Percentiles rank a stretch among this genome's conserved stretches.
Evolutionary conservation across 164 flowering plant species (phyloP).

Genomic region (Buxus sempervirens): DNA sequence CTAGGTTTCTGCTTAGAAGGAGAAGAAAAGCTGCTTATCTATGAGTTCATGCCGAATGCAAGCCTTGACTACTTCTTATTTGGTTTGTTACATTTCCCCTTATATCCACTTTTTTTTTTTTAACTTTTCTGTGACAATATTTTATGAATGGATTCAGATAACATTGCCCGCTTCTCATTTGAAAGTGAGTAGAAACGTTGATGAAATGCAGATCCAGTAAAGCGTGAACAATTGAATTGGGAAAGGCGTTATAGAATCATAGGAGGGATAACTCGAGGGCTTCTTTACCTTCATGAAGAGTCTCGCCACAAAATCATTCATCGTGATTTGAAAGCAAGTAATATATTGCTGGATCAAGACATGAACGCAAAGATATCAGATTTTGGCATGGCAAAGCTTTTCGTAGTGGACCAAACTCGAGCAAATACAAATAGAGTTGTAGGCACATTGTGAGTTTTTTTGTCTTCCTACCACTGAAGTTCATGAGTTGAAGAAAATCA

Average conservation of each 20-base stretch:
- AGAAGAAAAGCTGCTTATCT: conserved; percentile 17
- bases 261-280: conserved; percentile 15
- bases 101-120: background rate
- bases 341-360: conserved; percentile 8
- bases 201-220: conserved; percentile 11
- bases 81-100: conserved; percentile 6
- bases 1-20: conserved; percentile 15
- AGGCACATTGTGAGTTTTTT: conserved; percentile 17
- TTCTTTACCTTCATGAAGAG: conserved; percentile 20
- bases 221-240: conserved; percentile 21
- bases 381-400: conserved; percentile 18
- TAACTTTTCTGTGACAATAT: background rate
- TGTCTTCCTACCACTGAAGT: too few relatives aligned
- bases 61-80: conserved; percentile 18
- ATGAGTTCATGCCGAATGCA: conserved; percentile 17
- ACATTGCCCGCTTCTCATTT: too few relatives aligned
- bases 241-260: conserved; percentile 24
- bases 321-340: conserved; percentile 21
- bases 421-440: conserved; percentile 15
- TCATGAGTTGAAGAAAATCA: too few relatives aligned
- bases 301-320: conserved; percentile 17
- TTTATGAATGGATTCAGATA: too few relatives aligned
- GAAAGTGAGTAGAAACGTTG: background rate
- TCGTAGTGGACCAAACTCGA: conserved; percentile 13
- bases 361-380: conserved; percentile 20